A percentile compares a stretch with the other conserved stretches of the same genome.
phyloP scores from a whole-genome alignment of 495 filamentous ascomycete genomes.

The Apodospora peruviana region DNA sequence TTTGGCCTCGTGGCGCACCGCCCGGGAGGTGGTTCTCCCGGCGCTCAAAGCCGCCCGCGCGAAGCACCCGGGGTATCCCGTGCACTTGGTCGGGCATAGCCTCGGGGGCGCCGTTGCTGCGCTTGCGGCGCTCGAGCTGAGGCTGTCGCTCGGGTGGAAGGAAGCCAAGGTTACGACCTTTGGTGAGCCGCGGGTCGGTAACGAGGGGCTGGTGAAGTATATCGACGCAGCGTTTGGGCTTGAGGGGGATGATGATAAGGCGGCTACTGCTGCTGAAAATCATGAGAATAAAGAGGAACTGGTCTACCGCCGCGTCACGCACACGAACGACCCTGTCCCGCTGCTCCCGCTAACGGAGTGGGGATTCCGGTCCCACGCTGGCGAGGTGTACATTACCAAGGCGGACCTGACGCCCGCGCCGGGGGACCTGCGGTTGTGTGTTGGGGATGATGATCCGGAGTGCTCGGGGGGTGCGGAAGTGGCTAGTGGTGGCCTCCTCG shows the following conservation, averaged over 20 bases:
- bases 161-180: slow-evolving; percentile 77
- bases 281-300: slow-evolving; percentile 11
- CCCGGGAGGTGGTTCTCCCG: slow-evolving; percentile 58
- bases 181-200: slow-evolving; percentile 84
- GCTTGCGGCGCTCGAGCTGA: slow-evolving; percentile 71
- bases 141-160: slow-evolving; percentile 53
- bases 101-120: slow-evolving; percentile 89
- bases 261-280: slow-evolving; percentile 1
- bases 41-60: slow-evolving; percentile 48
- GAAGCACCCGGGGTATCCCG: slow-evolving; percentile 61
- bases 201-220: slow-evolving; percentile 61
- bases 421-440: slow-evolving; percentile 64
- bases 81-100: slow-evolving; percentile 83
- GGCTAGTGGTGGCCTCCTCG: slow-evolving; percentile 20
- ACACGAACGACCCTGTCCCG: slow-evolving; percentile 82
- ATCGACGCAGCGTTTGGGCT: slow-evolving; percentile 62
- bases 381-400: slow-evolving; percentile 81
- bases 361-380: slow-evolving; percentile 80
- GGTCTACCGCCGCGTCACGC: slow-evolving; percentile 75
- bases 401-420: slow-evolving; percentile 57
- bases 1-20: slow-evolving; percentile 71
- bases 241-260: slow-evolving; percentile 11
- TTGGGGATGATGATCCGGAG: slow-evolving; percentile 59
- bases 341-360: slow-evolving; percentile 78
- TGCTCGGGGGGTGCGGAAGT: slow-evolving; percentile 61